Percentiles rank a stretch among this genome's conserved stretches.
phyloP scores from a whole-genome alignment of 1,139 yeast genomes.

The Saccharomyces hybrid region DNA sequence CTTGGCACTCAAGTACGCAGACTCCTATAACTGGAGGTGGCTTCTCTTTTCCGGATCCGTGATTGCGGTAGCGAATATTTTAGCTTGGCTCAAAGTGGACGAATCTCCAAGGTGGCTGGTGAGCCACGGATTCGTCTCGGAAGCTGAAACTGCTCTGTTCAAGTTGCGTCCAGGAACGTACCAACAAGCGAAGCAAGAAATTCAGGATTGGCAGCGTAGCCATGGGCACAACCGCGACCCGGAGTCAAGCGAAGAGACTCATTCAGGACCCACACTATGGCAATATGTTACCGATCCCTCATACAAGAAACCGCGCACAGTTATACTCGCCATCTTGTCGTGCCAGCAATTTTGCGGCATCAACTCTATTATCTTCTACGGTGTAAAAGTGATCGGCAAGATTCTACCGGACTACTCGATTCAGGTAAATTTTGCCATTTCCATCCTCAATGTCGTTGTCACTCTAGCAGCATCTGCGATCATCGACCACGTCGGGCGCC shows the following conservation, averaged over 20 bases:
- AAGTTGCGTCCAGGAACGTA: slow-evolving; percentile 30
- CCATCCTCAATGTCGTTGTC: slow-evolving; percentile 61
- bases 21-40: slow-evolving; percentile 61
- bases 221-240: slow-evolving; percentile 5
- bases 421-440: slow-evolving; percentile 63
- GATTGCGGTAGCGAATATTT: slow-evolving; percentile 45
- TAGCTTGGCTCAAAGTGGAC: slow-evolving; percentile 42
- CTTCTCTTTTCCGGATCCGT: slow-evolving; percentile 54
- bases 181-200: slow-evolving; percentile 29
- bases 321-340: slow-evolving; percentile 67
- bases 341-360: slow-evolving; percentile 92
- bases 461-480: slow-evolving; percentile 67
- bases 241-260: not conserved
- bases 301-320: slow-evolving; percentile 52
- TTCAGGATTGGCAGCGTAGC: slow-evolving; percentile 27
- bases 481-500: slow-evolving; percentile 71
- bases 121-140: slow-evolving; percentile 25
- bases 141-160: slow-evolving; percentile 35
- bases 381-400: slow-evolving; percentile 69
- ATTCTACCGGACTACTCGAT: slow-evolving; percentile 63
- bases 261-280: slow-evolving; percentile 19
- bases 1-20: slow-evolving; percentile 62
- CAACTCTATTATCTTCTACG: slow-evolving; percentile 85
- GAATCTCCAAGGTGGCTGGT: slow-evolving; percentile 86
- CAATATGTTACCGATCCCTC: slow-evolving; percentile 46